These are phyloP conservation scores for Purpureocillium lavendulum DNA, from an alignment of 2,329 filamentous ascomycete genomes.

Conservation along the genomic window DNA sequence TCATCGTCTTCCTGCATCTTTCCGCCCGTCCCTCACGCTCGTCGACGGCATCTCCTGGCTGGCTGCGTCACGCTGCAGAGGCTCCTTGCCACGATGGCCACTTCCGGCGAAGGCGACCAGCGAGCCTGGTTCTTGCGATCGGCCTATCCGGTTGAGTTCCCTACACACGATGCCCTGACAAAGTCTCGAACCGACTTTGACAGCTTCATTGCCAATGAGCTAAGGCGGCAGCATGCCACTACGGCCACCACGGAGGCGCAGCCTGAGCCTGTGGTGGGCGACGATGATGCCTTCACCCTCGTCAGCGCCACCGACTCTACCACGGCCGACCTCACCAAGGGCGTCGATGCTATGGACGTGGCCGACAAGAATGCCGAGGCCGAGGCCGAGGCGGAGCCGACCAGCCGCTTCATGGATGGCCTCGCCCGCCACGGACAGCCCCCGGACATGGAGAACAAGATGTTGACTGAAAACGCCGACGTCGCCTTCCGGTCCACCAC, in stretches of 20 bases:
- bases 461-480: slow-evolving; percentile 44
- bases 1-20: no score
- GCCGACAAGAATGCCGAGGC: background rate
- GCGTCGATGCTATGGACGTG: slow-evolving; percentile 4
- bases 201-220: slow-evolving; percentile 18
- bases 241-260: background rate
- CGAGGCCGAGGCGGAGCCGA: no score
- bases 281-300: slow-evolving; percentile 16
- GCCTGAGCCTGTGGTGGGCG: background rate
- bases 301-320: slow-evolving; percentile 14
- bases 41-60: no score
- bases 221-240: slow-evolving; percentile 8
- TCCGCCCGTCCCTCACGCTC: no score
- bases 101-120: slow-evolving; percentile 9
- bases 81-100: slow-evolving; percentile 1
- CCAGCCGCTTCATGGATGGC: slow-evolving; percentile 25
- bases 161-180: slow-evolving; percentile 24
- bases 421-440: slow-evolving; percentile 15
- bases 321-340: slow-evolving; percentile 13
- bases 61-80: no score
- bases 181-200: slow-evolving; percentile 23
- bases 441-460: slow-evolving; percentile 29
- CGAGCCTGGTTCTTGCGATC: slow-evolving; percentile 30
- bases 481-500: slow-evolving; percentile 37
- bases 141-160: slow-evolving; percentile 28